A percentile compares a stretch with the other conserved stretches of the same genome.
phyloP scores from a whole-genome alignment of 768 basidiomycete genomes.

The Lentinula edodes region DNA sequence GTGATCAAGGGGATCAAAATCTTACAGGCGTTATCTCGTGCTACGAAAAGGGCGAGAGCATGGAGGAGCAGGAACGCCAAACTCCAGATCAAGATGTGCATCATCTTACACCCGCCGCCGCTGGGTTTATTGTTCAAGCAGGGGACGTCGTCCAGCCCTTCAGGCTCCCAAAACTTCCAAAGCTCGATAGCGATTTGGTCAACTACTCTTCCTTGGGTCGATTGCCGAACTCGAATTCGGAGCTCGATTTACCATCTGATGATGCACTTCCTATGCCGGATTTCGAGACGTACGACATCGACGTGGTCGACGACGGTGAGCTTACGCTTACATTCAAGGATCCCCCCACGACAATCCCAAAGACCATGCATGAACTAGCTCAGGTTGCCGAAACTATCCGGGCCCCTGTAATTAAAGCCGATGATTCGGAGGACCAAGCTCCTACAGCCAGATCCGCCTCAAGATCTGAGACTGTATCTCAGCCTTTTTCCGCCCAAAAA shows the following conservation, averaged over 20 bases:
- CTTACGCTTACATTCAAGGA: conserved; percentile 18
- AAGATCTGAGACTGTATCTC: neutral
- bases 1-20: neutral
- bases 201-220: conserved; percentile 9
- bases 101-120: conserved; percentile 24
- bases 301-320: conserved; percentile 28
- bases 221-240: neutral
- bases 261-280: conserved; percentile 17
- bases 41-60: conserved; percentile 14
- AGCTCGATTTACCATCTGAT: conserved; percentile 2
- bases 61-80: conserved; percentile 17
- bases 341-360: conserved; percentile 25
- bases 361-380: conserved; percentile 63
- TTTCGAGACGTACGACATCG: conserved; percentile 29
- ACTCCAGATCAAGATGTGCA: neutral
- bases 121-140: conserved; percentile 63
- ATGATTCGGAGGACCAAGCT: neutral
- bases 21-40: neutral
- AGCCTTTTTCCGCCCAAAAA: neutral
- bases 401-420: neutral
- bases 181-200: conserved; percentile 20
- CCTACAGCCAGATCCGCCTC: neutral
- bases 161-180: conserved; percentile 57
- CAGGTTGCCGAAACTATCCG: conserved; percentile 1
- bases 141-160: conserved; percentile 73